Evolutionary conservation across 192 early-diverging fungal genomes (phyloP).

Genomic region (Rhizophagus clarus): DNA sequence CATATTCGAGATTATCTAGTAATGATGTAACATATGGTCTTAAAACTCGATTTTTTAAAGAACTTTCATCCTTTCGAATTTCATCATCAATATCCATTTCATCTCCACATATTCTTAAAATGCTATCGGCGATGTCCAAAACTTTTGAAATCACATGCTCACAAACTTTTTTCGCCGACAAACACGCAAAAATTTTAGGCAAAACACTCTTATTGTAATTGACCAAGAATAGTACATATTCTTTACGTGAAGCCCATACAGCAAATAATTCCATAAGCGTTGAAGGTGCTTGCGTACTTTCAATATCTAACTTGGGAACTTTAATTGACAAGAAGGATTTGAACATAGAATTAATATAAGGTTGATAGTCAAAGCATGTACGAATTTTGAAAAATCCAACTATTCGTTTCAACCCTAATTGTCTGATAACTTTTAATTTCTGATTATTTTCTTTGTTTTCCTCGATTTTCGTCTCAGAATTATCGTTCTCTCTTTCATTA

Average conservation of each 20-base stretch:
- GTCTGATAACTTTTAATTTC: constrained; percentile 66
- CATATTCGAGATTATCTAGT: constrained; percentile 59
- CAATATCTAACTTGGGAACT: constrained; percentile 67
- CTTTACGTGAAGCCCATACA: constrained; percentile 70
- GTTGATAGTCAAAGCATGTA: constrained; percentile 70
- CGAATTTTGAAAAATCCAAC: constrained; percentile 78
- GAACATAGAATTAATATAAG: constrained; percentile 80
- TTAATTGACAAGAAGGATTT: constrained; percentile 68
- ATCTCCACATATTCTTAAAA: constrained; percentile 62
- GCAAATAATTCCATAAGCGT: constrained; percentile 75
- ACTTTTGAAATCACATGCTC: constrained; percentile 70
- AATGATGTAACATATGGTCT: constrained; percentile 58
- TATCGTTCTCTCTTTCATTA: constrained; percentile 36
- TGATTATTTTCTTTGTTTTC: neutral
- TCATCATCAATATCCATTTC: constrained; percentile 41
- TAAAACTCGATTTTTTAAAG: constrained; percentile 50
- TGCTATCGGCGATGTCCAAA: constrained; percentile 71
- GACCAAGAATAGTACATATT: constrained; percentile 69
- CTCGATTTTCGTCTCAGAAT: constrained; percentile 30
- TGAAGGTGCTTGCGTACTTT: constrained; percentile 89
- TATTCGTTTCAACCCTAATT: constrained; percentile 73
- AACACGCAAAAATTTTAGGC: constrained; percentile 66
- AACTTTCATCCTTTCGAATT: constrained; percentile 34
- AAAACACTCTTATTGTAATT: constrained; percentile 66
- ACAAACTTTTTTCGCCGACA: constrained; percentile 81